Percentiles rank a stretch among this genome's conserved stretches.
Conservation (phyloP, 202 grass and related monocot genomes). For the Setaria viridis region DNA sequence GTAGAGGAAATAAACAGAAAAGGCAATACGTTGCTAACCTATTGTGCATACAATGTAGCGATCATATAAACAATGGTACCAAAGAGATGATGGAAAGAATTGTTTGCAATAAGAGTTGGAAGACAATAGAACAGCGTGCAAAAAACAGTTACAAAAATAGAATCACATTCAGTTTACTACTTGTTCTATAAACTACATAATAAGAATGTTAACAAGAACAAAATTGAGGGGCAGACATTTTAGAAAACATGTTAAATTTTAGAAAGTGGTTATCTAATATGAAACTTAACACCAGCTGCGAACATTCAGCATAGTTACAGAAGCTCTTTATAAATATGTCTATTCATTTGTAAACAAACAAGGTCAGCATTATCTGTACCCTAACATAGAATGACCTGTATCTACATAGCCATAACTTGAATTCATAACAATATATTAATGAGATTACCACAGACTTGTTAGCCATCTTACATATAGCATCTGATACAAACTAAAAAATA, state of each 20-base stretch:
- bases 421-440: neutral
- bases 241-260: neutral
- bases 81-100: neutral
- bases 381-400: neutral
- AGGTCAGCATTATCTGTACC: neutral
- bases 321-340: slow-evolving; percentile 12
- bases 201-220: neutral
- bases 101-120: neutral
- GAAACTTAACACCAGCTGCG: neutral
- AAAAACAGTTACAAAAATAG: neutral
- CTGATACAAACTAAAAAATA: neutral
- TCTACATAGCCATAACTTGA: neutral
- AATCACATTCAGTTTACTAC: neutral
- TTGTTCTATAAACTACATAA: neutral
- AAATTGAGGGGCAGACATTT: neutral
- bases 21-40: neutral
- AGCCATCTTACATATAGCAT: neutral
- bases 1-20: neutral
- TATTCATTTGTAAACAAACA: slow-evolving; percentile 8
- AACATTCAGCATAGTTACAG: neutral
- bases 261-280: neutral
- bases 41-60: neutral
- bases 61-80: neutral
- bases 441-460: neutral
- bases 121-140: neutral